A percentile compares a stretch with the other conserved stretches of the same genome.
phyloP scores from a whole-genome alignment of 2,329 filamentous ascomycete species.

The Paramyrothecium sp. region DNA sequence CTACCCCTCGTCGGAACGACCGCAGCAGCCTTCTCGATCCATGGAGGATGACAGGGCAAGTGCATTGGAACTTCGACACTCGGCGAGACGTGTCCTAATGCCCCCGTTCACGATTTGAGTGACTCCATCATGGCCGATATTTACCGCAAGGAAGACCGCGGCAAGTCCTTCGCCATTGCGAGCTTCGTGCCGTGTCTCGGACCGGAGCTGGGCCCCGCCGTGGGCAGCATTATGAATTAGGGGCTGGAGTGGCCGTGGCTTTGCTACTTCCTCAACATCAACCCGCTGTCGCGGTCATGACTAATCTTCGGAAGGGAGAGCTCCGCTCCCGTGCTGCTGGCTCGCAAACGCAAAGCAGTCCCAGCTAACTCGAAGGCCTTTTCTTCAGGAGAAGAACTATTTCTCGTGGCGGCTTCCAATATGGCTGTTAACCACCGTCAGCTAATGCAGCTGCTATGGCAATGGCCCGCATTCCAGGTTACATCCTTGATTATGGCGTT shows the following conservation, averaged over 20 bases:
- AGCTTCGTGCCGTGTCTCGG: slow-evolving; percentile 42
- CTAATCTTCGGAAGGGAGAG: slow-evolving; percentile 56
- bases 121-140: slow-evolving; percentile 34
- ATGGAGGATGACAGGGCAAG: too few species aligned
- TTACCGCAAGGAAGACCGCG: slow-evolving; percentile 30
- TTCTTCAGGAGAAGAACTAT: neutral
- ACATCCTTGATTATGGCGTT: neutral
- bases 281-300: slow-evolving; percentile 52
- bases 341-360: slow-evolving; percentile 4
- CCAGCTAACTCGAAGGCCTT: too few species aligned
- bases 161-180: slow-evolving; percentile 32
- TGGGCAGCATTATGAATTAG: slow-evolving; percentile 64
- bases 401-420: neutral
- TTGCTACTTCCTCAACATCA: slow-evolving; percentile 66
- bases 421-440: slow-evolving; percentile 28
- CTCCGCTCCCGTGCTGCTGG: slow-evolving; percentile 64
- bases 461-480: neutral
- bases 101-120: slow-evolving; percentile 22
- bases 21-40: too few species aligned
- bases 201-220: slow-evolving; percentile 65
- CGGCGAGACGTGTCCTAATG: neutral
- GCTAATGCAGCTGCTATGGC: neutral
- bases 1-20: too few species aligned
- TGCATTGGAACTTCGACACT: neutral
- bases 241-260: slow-evolving; percentile 67